phyloP scores from a whole-genome alignment of 2,329 filamentous ascomycete genomes.

The Neurospora crassa region DNA sequence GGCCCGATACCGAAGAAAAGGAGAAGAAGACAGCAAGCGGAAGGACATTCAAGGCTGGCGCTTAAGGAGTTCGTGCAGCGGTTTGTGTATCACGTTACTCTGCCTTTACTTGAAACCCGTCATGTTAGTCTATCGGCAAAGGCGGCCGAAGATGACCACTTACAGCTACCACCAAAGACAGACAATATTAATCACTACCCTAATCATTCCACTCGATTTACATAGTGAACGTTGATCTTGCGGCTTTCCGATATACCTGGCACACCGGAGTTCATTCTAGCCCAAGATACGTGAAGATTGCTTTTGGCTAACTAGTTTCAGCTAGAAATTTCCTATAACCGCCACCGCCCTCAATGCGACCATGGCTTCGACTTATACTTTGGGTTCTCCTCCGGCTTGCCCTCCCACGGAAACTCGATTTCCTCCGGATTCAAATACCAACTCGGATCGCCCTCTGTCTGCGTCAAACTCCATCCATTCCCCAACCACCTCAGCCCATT shows the following conservation, averaged over 20 bases:
- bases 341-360: constrained; percentile 19
- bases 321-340: background rate
- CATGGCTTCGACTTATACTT: constrained; percentile 26
- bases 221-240: background rate
- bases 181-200: background rate
- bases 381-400: constrained; percentile 28
- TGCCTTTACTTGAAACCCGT: background rate
- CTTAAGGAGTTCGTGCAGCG: constrained; percentile 5
- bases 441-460: constrained; percentile 26
- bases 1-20: constrained; percentile 92
- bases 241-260: background rate
- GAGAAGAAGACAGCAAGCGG: constrained; percentile 97
- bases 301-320: background rate
- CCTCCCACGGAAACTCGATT: constrained; percentile 26
- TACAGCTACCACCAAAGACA: background rate
- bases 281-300: background rate
- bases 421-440: constrained; percentile 31
- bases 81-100: background rate
- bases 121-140: background rate
- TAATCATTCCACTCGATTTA: background rate
- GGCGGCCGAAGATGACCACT: background rate
- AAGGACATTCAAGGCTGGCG: constrained; percentile 63
- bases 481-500: constrained; percentile 32
- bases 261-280: too few species aligned
- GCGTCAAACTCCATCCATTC: constrained; percentile 31